Evolutionary conservation across 257 asterid species (phyloP), one percentile per base, ranked within the genome.

Genomic region (Lantana camara): DNA sequence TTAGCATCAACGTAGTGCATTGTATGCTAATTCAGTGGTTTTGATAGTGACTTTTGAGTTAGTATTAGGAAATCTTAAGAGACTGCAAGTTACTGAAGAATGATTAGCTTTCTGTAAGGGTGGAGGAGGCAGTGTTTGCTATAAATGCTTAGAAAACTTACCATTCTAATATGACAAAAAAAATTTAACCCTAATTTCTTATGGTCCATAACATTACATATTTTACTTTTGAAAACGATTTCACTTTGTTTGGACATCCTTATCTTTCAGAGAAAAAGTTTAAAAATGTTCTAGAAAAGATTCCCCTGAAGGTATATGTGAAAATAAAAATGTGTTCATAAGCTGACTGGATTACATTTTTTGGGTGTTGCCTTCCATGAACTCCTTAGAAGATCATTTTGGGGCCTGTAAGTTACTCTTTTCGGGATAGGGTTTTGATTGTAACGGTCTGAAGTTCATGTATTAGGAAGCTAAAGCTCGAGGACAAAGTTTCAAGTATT

Each of bases 401-500:
- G 51, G 60, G 5, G 32, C 41, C 30, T 44, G 9, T 49, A 56
- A 37, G 13, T 63, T 23, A 52, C 65, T 37, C 54, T 52, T 37
- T 52, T 57, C 47, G 49, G 35, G 46, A 40, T 21, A 30, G 48
- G 61, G 59, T 63, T 50, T 49, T 30, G 30, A 27, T 27, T 47
- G 34, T 68, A 48, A 76, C 58, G 50, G 61, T 59, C 32, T 60
- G 59, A 50, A 22, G 42, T 69, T 64, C 60, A 58, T 78, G 56
- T 65, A 16, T 44, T 93, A 93, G 99, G 90, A 85, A 73, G 75
- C 86, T 93, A 83, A 85, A 73, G 75, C 87, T 90, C 37, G 94
- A 84, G 44, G 97, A 93, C 51, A 81, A 77, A 67, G 85, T 87
- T 68, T 81, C 74, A 73, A 76, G 71, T 64, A 77, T 90, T 49